Evolutionary conservation across 1,139 yeast species (phyloP), one percentile per base, ranked within the genome.

Genomic region (Yamadazyma diddensiae): DNA sequence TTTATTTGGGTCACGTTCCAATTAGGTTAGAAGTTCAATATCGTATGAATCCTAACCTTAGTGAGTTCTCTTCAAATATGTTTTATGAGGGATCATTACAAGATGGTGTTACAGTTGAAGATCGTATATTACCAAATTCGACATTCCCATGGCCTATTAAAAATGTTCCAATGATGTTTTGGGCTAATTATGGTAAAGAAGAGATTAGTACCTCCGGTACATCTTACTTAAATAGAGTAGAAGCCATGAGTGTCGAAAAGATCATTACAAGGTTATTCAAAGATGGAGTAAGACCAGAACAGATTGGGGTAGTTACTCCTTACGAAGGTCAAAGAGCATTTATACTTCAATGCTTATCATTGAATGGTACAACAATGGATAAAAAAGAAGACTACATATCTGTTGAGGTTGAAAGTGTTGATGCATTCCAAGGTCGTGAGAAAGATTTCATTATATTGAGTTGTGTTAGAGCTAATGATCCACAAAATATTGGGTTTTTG

Each of bases 361-460:
- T 80, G 65, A 80, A 81, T 49, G 84, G 92, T 15, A 65, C 86
- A 1, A 53, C 83, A 52, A 58, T 67, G 17, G 83, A 78, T 34
- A 52, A 46, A 29, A 77, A 77, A 46, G 82, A 80, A 2, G 60
- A 77, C 29, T 87, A 87, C 54, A 58, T 70, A 33, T 79, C 75
- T 31, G 84, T 90, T 29, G 97, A 90, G 59, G 90, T 90, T 18
- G 87, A 94, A 11, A 82, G 94, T 28, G 96, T 90, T 22, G 97
- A 90, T 62, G 95, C 96, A 1, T 90, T 90, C 71, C 97, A 90
- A 62, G 97, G 97, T 29, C 77, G 97, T 44, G 97, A 90, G 57
- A 90, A 90, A 58, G 95, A 90, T 53, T 87, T 77, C 50, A 86
- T 90, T 39, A 84, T 90, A 34, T 59, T 90, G 36, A 82, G 95